Evolutionary conservation across 2,329 filamentous ascomycete species (phyloP).

Genomic region (Byssothecium circinans): DNA sequence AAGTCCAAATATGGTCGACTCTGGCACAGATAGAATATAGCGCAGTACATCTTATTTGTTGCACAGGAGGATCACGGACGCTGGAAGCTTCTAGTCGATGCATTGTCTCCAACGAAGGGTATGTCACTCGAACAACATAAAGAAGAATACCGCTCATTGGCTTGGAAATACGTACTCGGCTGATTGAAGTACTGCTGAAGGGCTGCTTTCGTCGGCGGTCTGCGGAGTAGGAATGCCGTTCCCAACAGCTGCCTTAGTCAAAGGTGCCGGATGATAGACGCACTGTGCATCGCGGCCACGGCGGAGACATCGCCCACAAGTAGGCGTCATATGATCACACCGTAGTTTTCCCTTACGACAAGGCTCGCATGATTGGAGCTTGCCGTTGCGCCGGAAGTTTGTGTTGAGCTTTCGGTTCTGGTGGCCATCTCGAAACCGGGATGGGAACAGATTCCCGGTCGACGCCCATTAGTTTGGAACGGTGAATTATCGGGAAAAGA

Average conservation of each 20-base stretch:
- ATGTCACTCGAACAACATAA: neutral
- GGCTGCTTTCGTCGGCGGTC: conserved; percentile 13
- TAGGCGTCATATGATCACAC: conserved; percentile 41
- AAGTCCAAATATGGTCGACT: too few species aligned
- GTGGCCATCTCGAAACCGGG: conserved; percentile 27
- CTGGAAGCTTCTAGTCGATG: too few species aligned
- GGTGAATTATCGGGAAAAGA: neutral
- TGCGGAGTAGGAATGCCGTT: conserved; percentile 16
- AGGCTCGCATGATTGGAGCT: conserved; percentile 42
- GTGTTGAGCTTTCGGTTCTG: conserved; percentile 31
- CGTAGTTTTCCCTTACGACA: conserved; percentile 41
- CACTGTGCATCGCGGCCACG: conserved; percentile 33
- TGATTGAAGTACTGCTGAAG: conserved; percentile 5
- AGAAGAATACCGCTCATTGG: neutral
- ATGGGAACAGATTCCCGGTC: conserved; percentile 36
- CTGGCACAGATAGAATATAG: too few species aligned
- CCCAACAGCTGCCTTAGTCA: conserved; percentile 24
- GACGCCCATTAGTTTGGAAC: neutral
- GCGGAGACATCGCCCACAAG: conserved; percentile 36
- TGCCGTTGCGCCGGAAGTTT: conserved; percentile 40
- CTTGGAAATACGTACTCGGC: conserved; percentile 3
- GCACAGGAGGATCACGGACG: too few species aligned
- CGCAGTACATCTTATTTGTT: too few species aligned
- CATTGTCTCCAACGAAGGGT: neutral
- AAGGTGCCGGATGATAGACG: conserved; percentile 41